phyloP scores from a whole-genome alignment of 2,329 filamentous ascomycete species.

The Aplosporella prunicola region DNA sequence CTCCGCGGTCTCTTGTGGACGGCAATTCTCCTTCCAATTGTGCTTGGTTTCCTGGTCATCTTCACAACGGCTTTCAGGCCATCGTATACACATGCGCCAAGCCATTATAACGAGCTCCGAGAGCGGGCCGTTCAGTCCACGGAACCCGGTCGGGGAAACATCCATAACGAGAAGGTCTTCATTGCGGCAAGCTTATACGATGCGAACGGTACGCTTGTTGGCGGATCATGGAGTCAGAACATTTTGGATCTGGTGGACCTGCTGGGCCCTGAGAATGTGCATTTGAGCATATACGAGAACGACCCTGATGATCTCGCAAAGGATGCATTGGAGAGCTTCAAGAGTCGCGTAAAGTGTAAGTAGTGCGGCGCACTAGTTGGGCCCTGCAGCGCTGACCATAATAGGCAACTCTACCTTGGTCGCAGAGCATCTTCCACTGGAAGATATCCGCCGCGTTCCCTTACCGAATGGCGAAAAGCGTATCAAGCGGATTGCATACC shows the following conservation, averaged over 20 bases:
- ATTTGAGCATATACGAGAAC: slow-evolving; percentile 65
- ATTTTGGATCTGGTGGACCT: slow-evolving; percentile 54
- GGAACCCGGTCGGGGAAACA: slow-evolving; percentile 38
- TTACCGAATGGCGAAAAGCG: slow-evolving; percentile 53
- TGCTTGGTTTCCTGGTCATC: slow-evolving; percentile 29
- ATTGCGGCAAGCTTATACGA: slow-evolving; percentile 66
- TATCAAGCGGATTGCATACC: slow-evolving; percentile 64
- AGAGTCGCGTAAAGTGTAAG: slow-evolving; percentile 39
- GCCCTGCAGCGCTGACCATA: background rate
- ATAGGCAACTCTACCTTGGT: slow-evolving; percentile 43
- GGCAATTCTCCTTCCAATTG: slow-evolving; percentile 23
- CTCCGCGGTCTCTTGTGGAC: slow-evolving; percentile 19
- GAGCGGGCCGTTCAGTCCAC: slow-evolving; percentile 20
- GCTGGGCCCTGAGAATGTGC: slow-evolving; percentile 58
- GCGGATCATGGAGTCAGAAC: slow-evolving; percentile 54
- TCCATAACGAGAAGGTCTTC: slow-evolving; percentile 57
- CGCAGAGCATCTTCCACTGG: slow-evolving; percentile 49
- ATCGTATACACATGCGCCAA: slow-evolving; percentile 46
- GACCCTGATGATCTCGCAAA: slow-evolving; percentile 51
- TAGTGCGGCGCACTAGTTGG: background rate
- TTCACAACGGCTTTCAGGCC: slow-evolving; percentile 42
- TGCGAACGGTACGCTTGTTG: slow-evolving; percentile 48
- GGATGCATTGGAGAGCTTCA: slow-evolving; percentile 46
- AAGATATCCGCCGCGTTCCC: slow-evolving; percentile 48
- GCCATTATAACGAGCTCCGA: slow-evolving; percentile 41